A percentile compares a stretch with the other conserved stretches of the same genome.
phyloP scores from a whole-genome alignment of 441 rosid genomes.

The Eutrema salsugineum region DNA sequence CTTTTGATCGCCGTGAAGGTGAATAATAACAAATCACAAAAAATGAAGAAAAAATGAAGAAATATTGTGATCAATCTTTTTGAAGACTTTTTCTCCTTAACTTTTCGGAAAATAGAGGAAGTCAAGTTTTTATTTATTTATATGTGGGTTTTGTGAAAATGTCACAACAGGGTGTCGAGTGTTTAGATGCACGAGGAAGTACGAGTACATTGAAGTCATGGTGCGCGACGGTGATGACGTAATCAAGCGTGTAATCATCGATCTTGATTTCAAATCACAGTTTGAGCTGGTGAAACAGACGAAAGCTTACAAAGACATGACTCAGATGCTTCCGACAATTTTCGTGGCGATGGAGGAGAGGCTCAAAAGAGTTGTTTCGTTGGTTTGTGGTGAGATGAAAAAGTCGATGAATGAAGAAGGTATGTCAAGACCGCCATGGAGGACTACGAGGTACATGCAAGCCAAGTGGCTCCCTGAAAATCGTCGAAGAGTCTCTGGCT shows the following conservation, averaged over 20 bases:
- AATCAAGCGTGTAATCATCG: constrained; percentile 42
- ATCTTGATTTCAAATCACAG: constrained; percentile 48
- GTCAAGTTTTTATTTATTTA: background rate
- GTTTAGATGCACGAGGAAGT: constrained; percentile 31
- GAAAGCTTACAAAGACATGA: constrained; percentile 33
- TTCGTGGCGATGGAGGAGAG: constrained; percentile 48
- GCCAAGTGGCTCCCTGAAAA: constrained; percentile 58
- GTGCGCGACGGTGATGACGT: constrained; percentile 10
- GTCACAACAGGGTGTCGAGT: constrained; percentile 24
- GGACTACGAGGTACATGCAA: constrained; percentile 52
- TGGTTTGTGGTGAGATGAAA: constrained; percentile 48
- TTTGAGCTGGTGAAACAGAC: constrained; percentile 55
- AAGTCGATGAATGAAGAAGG: constrained; percentile 47
- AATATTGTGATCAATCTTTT: background rate
- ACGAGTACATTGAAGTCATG: constrained; percentile 49
- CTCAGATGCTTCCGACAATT: constrained; percentile 34
- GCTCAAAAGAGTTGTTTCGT: constrained; percentile 38
- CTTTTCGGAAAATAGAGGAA: background rate
- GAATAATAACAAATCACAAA: background rate
- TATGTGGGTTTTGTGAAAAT: background rate
- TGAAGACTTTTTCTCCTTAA: background rate
- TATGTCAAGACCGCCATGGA: constrained; percentile 61
- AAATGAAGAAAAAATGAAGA: background rate
- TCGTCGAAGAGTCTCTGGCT: constrained; percentile 33
- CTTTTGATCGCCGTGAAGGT: constrained; percentile 39